These are phyloP conservation scores for Vairimorpha ceranae DNA, from an alignment of 371 early-diverging fungal genomes.

Conservation along the genomic window DNA sequence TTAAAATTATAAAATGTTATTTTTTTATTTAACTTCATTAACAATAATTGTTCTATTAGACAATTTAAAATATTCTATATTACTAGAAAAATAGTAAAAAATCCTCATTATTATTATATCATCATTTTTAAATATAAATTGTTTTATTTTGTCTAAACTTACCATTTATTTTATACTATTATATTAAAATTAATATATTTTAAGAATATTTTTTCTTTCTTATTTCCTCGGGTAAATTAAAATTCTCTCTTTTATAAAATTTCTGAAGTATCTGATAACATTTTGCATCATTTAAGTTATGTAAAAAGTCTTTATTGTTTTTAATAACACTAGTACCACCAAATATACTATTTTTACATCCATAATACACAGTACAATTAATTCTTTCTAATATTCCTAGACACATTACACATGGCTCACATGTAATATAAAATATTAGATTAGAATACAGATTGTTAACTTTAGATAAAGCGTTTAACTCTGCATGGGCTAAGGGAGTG, in stretches of 20 bases:
- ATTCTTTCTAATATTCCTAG: conserved; percentile 69
- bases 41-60: too few species aligned
- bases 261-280: conserved; percentile 43
- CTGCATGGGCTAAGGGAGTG: conserved; percentile 54
- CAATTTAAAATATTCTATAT: too few species aligned
- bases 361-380: conserved; percentile 43
- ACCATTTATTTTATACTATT: too few species aligned
- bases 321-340: conserved; percentile 51
- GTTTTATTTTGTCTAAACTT: too few species aligned
- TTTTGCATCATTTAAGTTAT: conserved; percentile 5
- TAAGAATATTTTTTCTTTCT: conserved; percentile 10
- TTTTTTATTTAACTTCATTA: too few species aligned
- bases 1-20: too few species aligned
- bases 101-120: too few species aligned
- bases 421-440: conserved; percentile 77
- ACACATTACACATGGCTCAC: conserved; percentile 98
- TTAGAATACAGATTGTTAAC: background rate
- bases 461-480: conserved; percentile 53
- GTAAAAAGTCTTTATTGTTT: background rate
- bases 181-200: too few species aligned
- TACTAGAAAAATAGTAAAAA: too few species aligned
- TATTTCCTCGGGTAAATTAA: conserved; percentile 24
- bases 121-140: too few species aligned
- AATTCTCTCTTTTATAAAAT: conserved; percentile 44
- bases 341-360: conserved; percentile 60